These are phyloP conservation scores for Polytrichum formosum DNA, from an alignment of 225 moss, liverwort and hornwort species.

Conservation along the genomic window DNA sequence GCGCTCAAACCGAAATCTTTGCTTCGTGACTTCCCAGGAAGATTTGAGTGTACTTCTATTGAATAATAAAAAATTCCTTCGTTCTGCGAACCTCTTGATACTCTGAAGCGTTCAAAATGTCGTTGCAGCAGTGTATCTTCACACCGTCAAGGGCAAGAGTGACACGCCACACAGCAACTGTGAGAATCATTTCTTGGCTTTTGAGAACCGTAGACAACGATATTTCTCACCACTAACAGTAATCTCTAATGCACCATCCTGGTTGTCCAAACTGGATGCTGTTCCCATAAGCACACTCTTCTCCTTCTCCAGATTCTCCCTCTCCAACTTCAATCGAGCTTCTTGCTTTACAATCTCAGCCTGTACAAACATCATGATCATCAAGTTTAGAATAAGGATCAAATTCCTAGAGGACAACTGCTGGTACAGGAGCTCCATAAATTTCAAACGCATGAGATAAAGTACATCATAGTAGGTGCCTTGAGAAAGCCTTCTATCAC, in stretches of 20 bases:
- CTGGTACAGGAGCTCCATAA: too few relatives aligned
- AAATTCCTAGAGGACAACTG: too few relatives aligned
- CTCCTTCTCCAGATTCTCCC: slow-evolving; percentile 95
- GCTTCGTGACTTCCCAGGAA: slow-evolving; percentile 17
- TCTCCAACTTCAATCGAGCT: slow-evolving; percentile 77
- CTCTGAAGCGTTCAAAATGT: slow-evolving; percentile 19
- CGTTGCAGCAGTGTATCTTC: slow-evolving; percentile 29
- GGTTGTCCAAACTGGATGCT: slow-evolving; percentile 87
- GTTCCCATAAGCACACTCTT: slow-evolving; percentile 99
- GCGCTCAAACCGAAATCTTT: slow-evolving; percentile 11
- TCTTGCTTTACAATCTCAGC: slow-evolving; percentile 91
- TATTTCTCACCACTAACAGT: slow-evolving; percentile 97
- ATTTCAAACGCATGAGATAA: too few relatives aligned
- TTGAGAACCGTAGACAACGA: slow-evolving; percentile 83
- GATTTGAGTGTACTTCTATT: not conserved
- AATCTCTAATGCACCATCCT: slow-evolving; percentile 95
- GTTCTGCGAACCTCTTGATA: slow-evolving; percentile 13
- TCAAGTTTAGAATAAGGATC: too few relatives aligned
- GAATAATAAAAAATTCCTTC: slow-evolving; percentile 4
- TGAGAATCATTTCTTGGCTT: slow-evolving; percentile 73
- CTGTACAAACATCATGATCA: slow-evolving; percentile 29
- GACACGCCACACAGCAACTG: slow-evolving; percentile 6
- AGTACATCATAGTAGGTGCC: too few relatives aligned
- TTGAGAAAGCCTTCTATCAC: too few relatives aligned
- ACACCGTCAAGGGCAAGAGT: slow-evolving; percentile 19